These are phyloP conservation scores for Chlamydomonas sp. DNA, from an alignment of 139 green algal genomes.

Conservation along the genomic window DNA sequence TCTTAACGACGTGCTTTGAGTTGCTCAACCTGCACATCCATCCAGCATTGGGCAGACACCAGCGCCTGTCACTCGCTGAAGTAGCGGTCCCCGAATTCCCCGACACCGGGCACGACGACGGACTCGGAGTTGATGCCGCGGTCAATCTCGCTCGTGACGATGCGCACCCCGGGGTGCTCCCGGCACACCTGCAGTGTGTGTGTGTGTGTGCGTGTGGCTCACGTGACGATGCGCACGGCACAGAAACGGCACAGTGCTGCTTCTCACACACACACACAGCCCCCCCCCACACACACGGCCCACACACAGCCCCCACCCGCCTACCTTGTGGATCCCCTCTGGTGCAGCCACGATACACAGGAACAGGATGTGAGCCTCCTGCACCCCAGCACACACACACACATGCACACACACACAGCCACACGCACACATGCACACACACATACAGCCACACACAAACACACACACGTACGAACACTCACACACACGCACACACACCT, in stretches of 20 bases:
- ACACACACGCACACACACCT: background rate
- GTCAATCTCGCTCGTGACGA: constrained; percentile 96
- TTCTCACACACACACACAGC: background rate
- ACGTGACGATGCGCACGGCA: too few species aligned
- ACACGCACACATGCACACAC: too few species aligned
- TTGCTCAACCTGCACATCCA: too few species aligned
- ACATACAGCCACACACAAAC: too few species aligned
- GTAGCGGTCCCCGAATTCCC: constrained; percentile 51
- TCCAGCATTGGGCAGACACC: too few species aligned
- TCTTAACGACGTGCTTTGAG: too few species aligned
- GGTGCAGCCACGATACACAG: constrained; percentile 3
- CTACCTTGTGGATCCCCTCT: constrained; percentile 3
- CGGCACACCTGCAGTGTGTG: constrained; percentile 28
- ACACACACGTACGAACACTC: background rate
- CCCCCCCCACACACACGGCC: background rate
- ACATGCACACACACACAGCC: too few species aligned
- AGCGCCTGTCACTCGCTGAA: background rate
- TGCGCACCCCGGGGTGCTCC: constrained; percentile 65
- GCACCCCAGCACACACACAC: too few species aligned
- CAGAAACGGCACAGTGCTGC: too few species aligned
- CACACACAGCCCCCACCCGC: background rate
- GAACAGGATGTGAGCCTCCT: background rate
- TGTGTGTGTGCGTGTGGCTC: too few species aligned
- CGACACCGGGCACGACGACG: constrained; percentile 77
- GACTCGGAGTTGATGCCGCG: constrained; percentile 66